Base-by-base conservation (phyloP, 148 eudicot genomes). In the Amaranthus palmeri region DNA sequence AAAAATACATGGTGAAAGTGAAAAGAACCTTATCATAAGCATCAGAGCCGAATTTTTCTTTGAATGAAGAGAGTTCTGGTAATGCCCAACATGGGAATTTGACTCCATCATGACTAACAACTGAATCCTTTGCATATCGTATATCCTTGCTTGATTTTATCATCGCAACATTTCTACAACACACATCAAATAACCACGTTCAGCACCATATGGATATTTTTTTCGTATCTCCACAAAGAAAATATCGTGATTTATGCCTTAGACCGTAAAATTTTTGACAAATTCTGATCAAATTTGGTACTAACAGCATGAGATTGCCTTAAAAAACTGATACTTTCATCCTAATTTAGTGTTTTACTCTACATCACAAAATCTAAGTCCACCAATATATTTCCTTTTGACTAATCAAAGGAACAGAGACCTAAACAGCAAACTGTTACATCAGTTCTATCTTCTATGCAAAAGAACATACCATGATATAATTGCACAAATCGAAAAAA, bases 11-110 rank as follows among this genome's bases (percentile, higher is more conserved):
- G 15, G 9, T 14, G 42, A 4, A 7, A 69, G 15, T 69, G 47
- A 8, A 49, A 66, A 56, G 46, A 76, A 95, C 97, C 93, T 86
- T 83, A 2, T 72, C 83, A 77, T 92, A 96, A 8, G 85, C 96
- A 65, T 86, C 85, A 45, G 64, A 63, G 11, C 97, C 96, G 76
- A 90, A 74, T 52, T 78, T 81, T 12, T 83, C 82, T 65, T 77
- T 80, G 42, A 96, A 90, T 3, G 83, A 84, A 72, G 83, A 71
- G 4, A 92, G 86, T 75, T 90, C 80, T 0, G 89, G 82, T 78
- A 96, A 59, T 5, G 97, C 84, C 90, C 92, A 96, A 49, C 97
- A 96, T 0, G 99, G 97, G 60, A 88, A 90, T 65, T 83, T 88
- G 0, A 82, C 79, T 8, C 99, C 99, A 67, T 96, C 99, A 61